These are phyloP conservation scores for Rhododendron griersonianum DNA, from an alignment of 148 eudicot species.

Conservation along the genomic window DNA sequence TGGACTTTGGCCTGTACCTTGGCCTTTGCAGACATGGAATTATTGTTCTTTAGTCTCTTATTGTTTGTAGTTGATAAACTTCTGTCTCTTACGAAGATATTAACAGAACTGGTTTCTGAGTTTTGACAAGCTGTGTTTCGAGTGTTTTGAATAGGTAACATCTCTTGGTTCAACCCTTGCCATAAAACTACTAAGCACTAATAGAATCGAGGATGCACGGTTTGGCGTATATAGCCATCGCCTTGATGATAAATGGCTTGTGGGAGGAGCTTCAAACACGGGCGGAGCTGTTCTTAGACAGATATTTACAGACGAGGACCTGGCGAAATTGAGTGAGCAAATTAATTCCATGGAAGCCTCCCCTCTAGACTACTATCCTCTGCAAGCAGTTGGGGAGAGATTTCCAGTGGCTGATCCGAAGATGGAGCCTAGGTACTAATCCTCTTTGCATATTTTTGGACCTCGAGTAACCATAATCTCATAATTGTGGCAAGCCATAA, in stretches of 20 bases:
- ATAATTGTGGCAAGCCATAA: not conserved
- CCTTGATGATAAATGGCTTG: slow-evolving; percentile 96
- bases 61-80: not conserved
- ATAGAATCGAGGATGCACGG: slow-evolving; percentile 81
- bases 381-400: slow-evolving; percentile 78
- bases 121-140: slow-evolving; percentile 5
- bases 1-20: not conserved
- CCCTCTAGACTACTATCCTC: slow-evolving; percentile 79
- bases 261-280: slow-evolving; percentile 98
- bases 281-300: slow-evolving; percentile 89
- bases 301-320: slow-evolving; percentile 71
- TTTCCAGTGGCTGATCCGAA: slow-evolving; percentile 87
- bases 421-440: slow-evolving; percentile 66
- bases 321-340: slow-evolving; percentile 59
- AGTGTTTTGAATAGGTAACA: slow-evolving; percentile 53
- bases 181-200: slow-evolving; percentile 86
- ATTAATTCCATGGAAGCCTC: slow-evolving; percentile 69
- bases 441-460: not conserved
- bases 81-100: not conserved
- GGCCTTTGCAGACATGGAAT: not conserved
- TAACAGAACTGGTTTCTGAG: not conserved
- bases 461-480: slow-evolving; percentile 1
- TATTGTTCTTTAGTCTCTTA: not conserved
- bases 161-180: slow-evolving; percentile 98
- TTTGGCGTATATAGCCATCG: slow-evolving; percentile 94